Conservation (phyloP, 805 yeast species). For the Kregervanrija fluxuum region DNA sequence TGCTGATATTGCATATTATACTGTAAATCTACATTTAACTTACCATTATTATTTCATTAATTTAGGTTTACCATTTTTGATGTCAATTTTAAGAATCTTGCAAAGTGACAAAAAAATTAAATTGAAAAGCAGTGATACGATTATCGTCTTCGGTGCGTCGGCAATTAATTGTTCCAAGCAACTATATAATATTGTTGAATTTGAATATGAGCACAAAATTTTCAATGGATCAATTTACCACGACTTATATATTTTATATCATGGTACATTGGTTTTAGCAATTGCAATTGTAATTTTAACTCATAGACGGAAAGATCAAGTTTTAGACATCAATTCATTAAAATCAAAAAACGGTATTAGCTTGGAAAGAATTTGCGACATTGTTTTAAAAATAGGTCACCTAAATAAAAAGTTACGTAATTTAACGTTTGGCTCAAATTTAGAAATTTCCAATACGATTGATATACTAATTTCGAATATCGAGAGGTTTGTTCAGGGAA, state of each 20-base stretch:
- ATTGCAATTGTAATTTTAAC: constrained; percentile 4
- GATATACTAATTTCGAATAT: not conserved
- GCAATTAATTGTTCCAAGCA: constrained; percentile 7
- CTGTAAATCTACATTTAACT: constrained; percentile 2
- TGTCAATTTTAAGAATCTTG: constrained; percentile 2
- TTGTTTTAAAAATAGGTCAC: constrained; percentile 1
- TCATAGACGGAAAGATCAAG: not conserved
- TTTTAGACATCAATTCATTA: constrained; percentile 3
- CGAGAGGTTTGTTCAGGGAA: not conserved
- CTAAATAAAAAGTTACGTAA: constrained; percentile 1
- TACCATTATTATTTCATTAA: constrained; percentile 5
- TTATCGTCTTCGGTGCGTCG: constrained; percentile 1
- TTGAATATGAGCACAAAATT: constrained; percentile 1
- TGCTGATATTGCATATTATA: not conserved
- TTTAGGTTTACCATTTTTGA: constrained; percentile 8
- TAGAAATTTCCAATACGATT: not conserved
- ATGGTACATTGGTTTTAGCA: constrained; percentile 4
- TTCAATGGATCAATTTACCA: constrained; percentile 7
- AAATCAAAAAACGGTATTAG: constrained; percentile 1
- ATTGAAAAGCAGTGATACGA: constrained; percentile 1
- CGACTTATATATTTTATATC: constrained; percentile 5
- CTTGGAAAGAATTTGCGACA: constrained; percentile 2
- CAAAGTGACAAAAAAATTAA: constrained; percentile 3
- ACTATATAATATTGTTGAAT: constrained; percentile 3
- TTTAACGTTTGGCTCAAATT: constrained; percentile 5